phyloP scores from a whole-genome alignment of 2,329 filamentous ascomycete genomes.

The Penicillium sp. region DNA sequence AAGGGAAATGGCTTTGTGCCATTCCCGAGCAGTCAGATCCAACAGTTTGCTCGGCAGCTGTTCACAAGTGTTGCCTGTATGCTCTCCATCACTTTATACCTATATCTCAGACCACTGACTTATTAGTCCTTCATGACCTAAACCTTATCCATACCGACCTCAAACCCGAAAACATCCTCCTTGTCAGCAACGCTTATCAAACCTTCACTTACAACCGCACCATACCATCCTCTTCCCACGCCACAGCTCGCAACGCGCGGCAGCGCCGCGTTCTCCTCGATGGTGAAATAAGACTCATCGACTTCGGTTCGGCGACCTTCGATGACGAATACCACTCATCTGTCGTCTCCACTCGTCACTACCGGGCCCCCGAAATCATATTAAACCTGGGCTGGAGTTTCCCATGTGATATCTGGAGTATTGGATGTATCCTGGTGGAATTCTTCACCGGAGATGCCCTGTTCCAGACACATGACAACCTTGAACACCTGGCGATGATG shows the following conservation, averaged over 20 bases:
- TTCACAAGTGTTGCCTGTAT: slow-evolving; percentile 97
- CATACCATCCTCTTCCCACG: slow-evolving; percentile 63
- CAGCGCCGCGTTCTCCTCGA: slow-evolving; percentile 64
- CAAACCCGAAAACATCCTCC: slow-evolving; percentile 67
- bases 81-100: slow-evolving; percentile 42
- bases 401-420: slow-evolving; percentile 69
- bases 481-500: slow-evolving; percentile 70
- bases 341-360: slow-evolving; percentile 66
- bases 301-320: slow-evolving; percentile 68
- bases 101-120: slow-evolving; percentile 14
- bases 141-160: slow-evolving; percentile 91
- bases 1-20: slow-evolving; percentile 95
- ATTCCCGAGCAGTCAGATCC: slow-evolving; percentile 97
- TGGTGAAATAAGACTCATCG: slow-evolving; percentile 66
- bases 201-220: slow-evolving; percentile 69
- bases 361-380: slow-evolving; percentile 67
- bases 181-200: slow-evolving; percentile 64
- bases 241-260: slow-evolving; percentile 57
- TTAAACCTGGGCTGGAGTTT: slow-evolving; percentile 67
- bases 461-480: slow-evolving; percentile 68
- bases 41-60: slow-evolving; percentile 91
- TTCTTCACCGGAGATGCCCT: slow-evolving; percentile 68
- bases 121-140: slow-evolving; percentile 83
- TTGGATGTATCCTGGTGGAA: slow-evolving; percentile 67
- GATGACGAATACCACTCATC: slow-evolving; percentile 69